Percentiles rank a stretch among this genome's conserved stretches.
These are phyloP conservation scores for Rhodotorula sp. DNA, from an alignment of 1,284 basidiomycete species.

Conservation along the genomic window DNA sequence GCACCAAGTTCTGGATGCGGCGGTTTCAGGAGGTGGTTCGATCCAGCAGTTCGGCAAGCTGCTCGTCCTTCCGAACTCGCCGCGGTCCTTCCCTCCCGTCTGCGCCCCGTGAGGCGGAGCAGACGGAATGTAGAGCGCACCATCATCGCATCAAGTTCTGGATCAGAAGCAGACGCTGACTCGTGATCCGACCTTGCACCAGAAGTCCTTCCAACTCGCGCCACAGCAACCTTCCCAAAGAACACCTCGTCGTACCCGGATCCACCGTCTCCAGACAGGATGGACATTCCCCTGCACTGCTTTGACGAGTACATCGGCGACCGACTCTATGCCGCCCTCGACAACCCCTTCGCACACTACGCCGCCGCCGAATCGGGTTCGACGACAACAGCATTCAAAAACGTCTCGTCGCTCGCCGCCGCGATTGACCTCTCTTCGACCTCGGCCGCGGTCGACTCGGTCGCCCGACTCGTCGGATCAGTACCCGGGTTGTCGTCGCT, in stretches of 20 bases:
- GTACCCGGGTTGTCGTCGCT: conserved; percentile 60
- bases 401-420: conserved; percentile 13
- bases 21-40: not conserved
- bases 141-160: too few species aligned
- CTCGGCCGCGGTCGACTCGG: conserved; percentile 35
- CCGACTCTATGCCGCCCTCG: conserved; percentile 66
- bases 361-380: conserved; percentile 43
- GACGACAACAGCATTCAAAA: conserved; percentile 28
- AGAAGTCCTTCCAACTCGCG: too few species aligned
- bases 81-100: too few species aligned
- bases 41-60: not conserved
- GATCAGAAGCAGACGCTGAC: too few species aligned
- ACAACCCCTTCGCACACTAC: conserved; percentile 56
- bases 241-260: not conserved
- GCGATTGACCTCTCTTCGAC: conserved; percentile 47
- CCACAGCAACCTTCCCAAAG: too few species aligned
- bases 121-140: too few species aligned
- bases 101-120: too few species aligned
- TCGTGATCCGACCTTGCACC: too few species aligned
- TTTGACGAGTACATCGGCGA: conserved; percentile 76
- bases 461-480: conserved; percentile 46
- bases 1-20: not conserved
- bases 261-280: conserved; percentile 3
- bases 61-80: too few species aligned
- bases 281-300: conserved; percentile 46